Evolutionary conservation across 441 rosid species (phyloP), one percentile per base, ranked within the genome.

Genomic region (Gossypium schwendimanii): DNA sequence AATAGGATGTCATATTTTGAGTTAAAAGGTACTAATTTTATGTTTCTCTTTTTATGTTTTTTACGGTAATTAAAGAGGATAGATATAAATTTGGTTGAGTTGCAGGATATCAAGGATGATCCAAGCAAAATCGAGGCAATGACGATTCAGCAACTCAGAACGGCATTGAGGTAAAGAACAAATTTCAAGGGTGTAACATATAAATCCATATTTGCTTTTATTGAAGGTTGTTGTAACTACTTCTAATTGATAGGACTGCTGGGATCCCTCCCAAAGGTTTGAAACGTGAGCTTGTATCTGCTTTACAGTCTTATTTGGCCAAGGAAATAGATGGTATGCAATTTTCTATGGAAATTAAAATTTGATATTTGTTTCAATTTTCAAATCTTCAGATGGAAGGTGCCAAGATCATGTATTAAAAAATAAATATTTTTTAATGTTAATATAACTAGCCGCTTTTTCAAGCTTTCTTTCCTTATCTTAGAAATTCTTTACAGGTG

Each of bases 121-220:
- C 80, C 70, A 0, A 73, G 70, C 31, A 85, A 79, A 39, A 81
- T 90, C 50, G 91, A 87, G 74, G 62, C 71, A 0, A 87, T 94
- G 97, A 91, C 97, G 0, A 88, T 87, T 86, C 91, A 84, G 80
- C 78, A 91, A 72, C 93, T 94, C 66, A 85, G 84, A 81, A 61
- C 85, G 49, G 65, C 75, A 33, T 77, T 91, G 81, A 90, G 97
- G 98, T 85, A 78, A 81, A 78, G 26, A 63, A 65, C 18, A 20
- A 58, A 65, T 64, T 72, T 59, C 70, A 70, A 65, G 64, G 15
- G 49, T 55, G 4, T 67, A 24, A 28, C 59, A 15, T 49, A 15
- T 21, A 44, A 60, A 12, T 3, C 53, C 60, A 26, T 18, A 61
- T 49, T 17, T 52, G 4, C 28, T 10, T n/a, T 31, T 31, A n/a